Evolutionary conservation across 2,329 filamentous ascomycete genomes (phyloP), one percentile per base, ranked within the genome.

Genomic region (Botrytis medusae): DNA sequence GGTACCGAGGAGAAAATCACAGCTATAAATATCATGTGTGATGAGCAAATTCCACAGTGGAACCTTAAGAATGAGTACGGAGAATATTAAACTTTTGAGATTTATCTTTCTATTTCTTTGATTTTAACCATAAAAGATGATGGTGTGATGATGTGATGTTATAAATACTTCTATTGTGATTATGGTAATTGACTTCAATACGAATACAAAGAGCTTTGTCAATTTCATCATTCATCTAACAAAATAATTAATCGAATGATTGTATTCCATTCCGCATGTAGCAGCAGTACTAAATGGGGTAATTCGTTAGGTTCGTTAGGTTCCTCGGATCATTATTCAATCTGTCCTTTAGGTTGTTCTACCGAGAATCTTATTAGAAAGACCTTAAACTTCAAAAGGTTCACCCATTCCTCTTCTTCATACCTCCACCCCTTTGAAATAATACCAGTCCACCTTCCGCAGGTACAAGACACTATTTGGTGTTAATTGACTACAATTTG

Each of bases 321-420:
- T 42, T 63, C 61, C 59, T 37, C 46, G 64, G 64, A 68, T 54
- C 46, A 42, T 68, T 42, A 51, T 57, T 57, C 51, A 57, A 57
- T 67, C 42, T 48, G 44, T 29, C 48, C 32, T 60, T 44, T 69
- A 72, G 62, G 54, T 72, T 60, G 48, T 25, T 72, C 61, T 72
- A 72, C 70, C 61, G 70, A 72, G 51, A 67, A 59, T 67, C 62
- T 57, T 20, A 46, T 69, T 20, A 46, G 18, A 48, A 48, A 51
- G 62, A 72, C 51, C 40, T 69, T 37, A 48, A 72, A 48, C 63
- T 42, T 67, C 54, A 59, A 68, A 62, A 67, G 14, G 29, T 32
- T 40, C 61, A 68, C 22, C n/a, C 71, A 68, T 68, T 29, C 71
- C 46, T 46, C 63, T 68, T 61, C 71, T 57, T 69, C 65, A 59